These are phyloP conservation scores for Pelargonium myrrhifolium DNA, from an alignment of 441 rosid species.

Conservation along the genomic window DNA sequence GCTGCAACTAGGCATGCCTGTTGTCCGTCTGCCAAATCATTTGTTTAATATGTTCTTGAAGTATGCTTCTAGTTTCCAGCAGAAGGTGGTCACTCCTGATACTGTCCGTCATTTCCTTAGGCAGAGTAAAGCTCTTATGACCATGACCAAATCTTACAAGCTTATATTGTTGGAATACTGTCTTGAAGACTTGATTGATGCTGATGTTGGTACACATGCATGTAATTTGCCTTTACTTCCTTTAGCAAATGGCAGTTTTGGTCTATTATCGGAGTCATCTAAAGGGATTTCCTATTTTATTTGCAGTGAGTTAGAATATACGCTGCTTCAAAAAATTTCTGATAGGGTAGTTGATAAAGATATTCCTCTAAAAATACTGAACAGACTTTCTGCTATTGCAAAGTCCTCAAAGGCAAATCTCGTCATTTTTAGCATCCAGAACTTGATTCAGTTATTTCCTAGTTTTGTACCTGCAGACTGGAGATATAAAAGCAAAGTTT, in stretches of 20 bases:
- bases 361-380: conserved; percentile 51
- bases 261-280: conserved; percentile 50
- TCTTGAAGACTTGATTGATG: conserved; percentile 88
- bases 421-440: conserved; percentile 41
- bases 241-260: conserved; percentile 82
- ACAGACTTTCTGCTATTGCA: conserved; percentile 71
- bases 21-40: conserved; percentile 64
- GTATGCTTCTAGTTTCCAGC: conserved; percentile 51
- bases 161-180: conserved; percentile 88
- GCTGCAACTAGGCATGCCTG: conserved; percentile 77
- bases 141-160: conserved; percentile 55
- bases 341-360: conserved; percentile 68
- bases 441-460: conserved; percentile 59
- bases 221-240: conserved; percentile 73
- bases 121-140: conserved; percentile 44
- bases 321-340: conserved; percentile 58
- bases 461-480: conserved; percentile 84
- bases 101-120: conserved; percentile 68
- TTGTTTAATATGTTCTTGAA: conserved; percentile 73
- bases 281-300: conserved; percentile 56
- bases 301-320: conserved; percentile 68
- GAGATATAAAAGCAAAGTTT: conserved; percentile 60
- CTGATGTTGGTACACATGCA: conserved; percentile 57
- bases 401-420: conserved; percentile 63
- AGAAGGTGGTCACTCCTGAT: conserved; percentile 88